Percentiles rank a stretch among this genome's conserved stretches.
phyloP scores from a whole-genome alignment of 176 grass and related monocot genomes.

The Canna indica region DNA sequence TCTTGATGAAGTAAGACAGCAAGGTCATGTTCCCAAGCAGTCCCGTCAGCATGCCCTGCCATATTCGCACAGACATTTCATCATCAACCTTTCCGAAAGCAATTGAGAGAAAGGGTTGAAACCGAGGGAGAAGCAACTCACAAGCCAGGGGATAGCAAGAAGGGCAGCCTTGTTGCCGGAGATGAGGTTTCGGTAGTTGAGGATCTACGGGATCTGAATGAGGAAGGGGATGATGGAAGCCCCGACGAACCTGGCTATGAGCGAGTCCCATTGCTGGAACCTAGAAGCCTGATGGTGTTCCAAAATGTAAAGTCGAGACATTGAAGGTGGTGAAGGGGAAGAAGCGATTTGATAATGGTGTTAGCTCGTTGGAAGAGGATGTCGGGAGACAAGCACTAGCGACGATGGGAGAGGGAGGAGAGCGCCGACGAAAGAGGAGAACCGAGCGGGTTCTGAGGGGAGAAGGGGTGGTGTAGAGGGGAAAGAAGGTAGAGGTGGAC shows the following conservation, averaged over 20 bases:
- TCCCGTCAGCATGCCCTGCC: conserved; percentile 91
- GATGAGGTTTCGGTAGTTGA: conserved; percentile 84
- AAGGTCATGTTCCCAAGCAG: conserved; percentile 88
- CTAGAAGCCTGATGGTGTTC: not conserved
- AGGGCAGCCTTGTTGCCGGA: conserved; percentile 86
- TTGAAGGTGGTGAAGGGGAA: not conserved
- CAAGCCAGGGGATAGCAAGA: conserved; percentile 89
- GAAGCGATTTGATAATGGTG: too few species aligned
- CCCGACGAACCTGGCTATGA: conserved; percentile 63
- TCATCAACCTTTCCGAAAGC: not conserved
- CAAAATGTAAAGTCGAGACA: not conserved
- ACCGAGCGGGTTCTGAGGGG: not conserved
- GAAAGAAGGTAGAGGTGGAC: not conserved
- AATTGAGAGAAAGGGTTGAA: not conserved
- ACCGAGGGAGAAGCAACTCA: conserved; percentile 17
- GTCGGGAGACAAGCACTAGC: not conserved
- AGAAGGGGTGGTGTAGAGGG: not conserved
- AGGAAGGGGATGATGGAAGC: conserved; percentile 83
- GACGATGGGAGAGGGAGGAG: not conserved
- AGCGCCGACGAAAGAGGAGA: not conserved
- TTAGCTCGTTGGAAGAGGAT: not conserved
- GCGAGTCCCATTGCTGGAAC: conserved; percentile 70
- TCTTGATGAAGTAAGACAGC: conserved; percentile 91
- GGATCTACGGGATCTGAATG: conserved; percentile 93
- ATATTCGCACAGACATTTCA: not conserved